phyloP scores from a whole-genome alignment of 495 filamentous ascomycete species.

The Tuber microsphaerosporum region DNA sequence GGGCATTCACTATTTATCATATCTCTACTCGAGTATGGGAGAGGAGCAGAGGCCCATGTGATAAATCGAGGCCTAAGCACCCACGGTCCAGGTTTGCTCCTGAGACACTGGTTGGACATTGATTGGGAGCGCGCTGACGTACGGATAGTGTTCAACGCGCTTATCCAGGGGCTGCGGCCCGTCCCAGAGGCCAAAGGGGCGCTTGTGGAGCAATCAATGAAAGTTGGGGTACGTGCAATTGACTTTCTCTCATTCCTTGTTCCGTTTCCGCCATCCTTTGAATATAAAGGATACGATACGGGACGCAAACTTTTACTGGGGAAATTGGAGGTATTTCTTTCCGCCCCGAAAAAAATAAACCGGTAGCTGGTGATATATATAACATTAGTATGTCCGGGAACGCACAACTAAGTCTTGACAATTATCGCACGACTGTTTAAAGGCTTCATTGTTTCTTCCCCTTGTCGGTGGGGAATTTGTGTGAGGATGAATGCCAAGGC shows the following conservation, averaged over 20 bases:
- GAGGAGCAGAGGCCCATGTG: too few species aligned
- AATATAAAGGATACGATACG: not conserved
- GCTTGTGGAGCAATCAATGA: not conserved
- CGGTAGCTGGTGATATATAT: not conserved
- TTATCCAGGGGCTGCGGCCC: not conserved
- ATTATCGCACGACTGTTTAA: not conserved
- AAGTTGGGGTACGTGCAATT: not conserved
- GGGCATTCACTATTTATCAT: too few species aligned
- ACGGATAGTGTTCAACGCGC: not conserved
- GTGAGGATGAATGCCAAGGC: not conserved
- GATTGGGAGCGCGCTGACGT: not conserved
- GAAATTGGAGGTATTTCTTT: not conserved
- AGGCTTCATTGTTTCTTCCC: not conserved
- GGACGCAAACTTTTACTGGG: not conserved
- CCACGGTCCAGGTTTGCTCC: not conserved
- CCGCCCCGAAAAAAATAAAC: not conserved
- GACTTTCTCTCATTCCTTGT: not conserved
- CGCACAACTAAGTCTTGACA: not conserved
- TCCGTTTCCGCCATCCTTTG: not conserved
- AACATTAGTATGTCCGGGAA: not conserved
- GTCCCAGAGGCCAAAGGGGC: not conserved
- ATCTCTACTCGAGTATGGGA: too few species aligned
- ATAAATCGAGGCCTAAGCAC: not conserved
- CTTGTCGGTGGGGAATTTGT: not conserved
- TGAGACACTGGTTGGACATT: not conserved